Conservation (phyloP, 2,329 filamentous ascomycete genomes). For the Arthroderma sp. region DNA sequence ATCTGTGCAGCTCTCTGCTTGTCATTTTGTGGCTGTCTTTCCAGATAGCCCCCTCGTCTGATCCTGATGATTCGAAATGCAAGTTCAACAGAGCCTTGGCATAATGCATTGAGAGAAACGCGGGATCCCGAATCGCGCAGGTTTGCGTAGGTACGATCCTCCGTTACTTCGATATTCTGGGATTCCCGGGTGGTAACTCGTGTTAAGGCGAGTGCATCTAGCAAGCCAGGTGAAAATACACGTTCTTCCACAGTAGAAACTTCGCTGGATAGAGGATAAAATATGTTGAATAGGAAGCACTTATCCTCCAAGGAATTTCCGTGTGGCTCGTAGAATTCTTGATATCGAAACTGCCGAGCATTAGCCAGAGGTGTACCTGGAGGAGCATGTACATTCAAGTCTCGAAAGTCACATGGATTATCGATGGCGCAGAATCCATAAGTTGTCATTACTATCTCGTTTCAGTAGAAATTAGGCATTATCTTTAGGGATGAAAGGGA, state of each 20-base stretch:
- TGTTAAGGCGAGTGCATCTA: constrained; percentile 33
- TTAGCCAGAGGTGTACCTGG: constrained; percentile 29
- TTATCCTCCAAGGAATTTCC: constrained; percentile 23
- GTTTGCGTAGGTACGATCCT: constrained; percentile 23
- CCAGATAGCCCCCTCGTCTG: constrained; percentile 19
- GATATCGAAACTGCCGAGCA: constrained; percentile 25
- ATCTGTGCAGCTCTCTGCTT: constrained; percentile 33
- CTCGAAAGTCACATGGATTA: constrained; percentile 35
- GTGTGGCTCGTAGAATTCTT: constrained; percentile 25
- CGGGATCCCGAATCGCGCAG: constrained; percentile 24
- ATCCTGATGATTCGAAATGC: constrained; percentile 29
- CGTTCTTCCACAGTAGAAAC: constrained; percentile 28
- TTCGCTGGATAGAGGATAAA: constrained; percentile 30
- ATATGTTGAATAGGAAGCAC: constrained; percentile 36
- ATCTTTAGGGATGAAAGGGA: background rate
- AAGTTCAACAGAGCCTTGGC: constrained; percentile 33
- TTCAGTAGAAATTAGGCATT: constrained; percentile 2
- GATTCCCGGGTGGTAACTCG: constrained; percentile 33
- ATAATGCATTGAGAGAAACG: constrained; percentile 28
- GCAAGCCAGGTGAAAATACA: constrained; percentile 33
- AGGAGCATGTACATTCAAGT: constrained; percentile 30
- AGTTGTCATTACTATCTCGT: constrained; percentile 32
- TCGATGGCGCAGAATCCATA: constrained; percentile 36
- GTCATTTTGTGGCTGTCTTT: constrained; percentile 23
- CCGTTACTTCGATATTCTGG: constrained; percentile 24